A percentile compares a stretch with the other conserved stretches of the same genome.
phyloP scores from a whole-genome alignment of 2,329 filamentous ascomycete species.

The Myotisia sp. region DNA sequence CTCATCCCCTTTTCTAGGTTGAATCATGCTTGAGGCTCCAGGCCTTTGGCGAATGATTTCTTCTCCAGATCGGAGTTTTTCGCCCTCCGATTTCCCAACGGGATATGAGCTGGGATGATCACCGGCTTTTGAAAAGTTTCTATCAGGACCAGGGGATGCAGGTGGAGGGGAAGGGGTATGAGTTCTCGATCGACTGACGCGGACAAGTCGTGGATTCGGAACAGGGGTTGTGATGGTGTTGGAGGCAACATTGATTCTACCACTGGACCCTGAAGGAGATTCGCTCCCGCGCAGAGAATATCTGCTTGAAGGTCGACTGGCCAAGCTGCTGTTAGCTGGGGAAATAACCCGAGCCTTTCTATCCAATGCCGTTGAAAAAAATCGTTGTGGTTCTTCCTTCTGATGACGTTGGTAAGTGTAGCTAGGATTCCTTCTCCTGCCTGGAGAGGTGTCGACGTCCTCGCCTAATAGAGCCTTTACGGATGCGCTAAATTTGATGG shows the following conservation, averaged over 20 bases:
- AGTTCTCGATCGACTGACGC: constrained; percentile 22
- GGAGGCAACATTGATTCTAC: constrained; percentile 8
- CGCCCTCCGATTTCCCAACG: not conserved
- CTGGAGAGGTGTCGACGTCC: constrained; percentile 21
- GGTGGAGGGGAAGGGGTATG: constrained; percentile 29
- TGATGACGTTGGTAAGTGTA: no score
- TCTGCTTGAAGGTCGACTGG: no score
- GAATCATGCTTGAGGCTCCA: constrained; percentile 25
- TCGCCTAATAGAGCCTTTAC: constrained; percentile 66
- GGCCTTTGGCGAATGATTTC: constrained; percentile 7
- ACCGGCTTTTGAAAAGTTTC: constrained; percentile 15
- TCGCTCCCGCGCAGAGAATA: constrained; percentile 25
- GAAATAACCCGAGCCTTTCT: no score
- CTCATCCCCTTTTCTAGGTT: constrained; percentile 45
- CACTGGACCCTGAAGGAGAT: constrained; percentile 13
- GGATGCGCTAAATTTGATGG: constrained; percentile 84
- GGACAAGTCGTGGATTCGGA: constrained; percentile 30
- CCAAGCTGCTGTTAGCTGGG: no score
- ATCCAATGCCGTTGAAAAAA: no score
- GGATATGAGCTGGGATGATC: not conserved
- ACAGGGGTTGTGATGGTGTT: constrained; percentile 34
- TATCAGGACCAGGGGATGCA: constrained; percentile 22
- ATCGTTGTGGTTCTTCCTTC: no score
- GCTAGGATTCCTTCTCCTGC: constrained; percentile 23
- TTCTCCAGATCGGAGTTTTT: not conserved